A percentile compares a stretch with the other conserved stretches of the same genome.
Evolutionary conservation across 352 stramenopile genomes (phyloP).

Genomic region (Elongisporangium senticosum): DNA sequence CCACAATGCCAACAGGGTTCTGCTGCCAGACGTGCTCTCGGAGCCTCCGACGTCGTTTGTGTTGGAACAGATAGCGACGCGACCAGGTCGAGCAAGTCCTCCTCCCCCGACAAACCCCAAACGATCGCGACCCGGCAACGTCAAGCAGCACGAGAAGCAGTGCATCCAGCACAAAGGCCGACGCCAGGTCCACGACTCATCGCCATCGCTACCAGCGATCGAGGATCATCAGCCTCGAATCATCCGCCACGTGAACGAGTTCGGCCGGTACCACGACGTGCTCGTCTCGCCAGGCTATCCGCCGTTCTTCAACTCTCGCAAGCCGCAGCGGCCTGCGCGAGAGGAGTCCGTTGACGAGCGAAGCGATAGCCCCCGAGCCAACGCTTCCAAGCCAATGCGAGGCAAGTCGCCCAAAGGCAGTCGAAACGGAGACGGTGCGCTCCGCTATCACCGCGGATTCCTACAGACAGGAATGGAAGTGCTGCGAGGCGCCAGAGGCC

Average conservation of each 20-base stretch:
- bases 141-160: background rate
- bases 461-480: conserved; percentile 60
- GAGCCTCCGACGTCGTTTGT: conserved; percentile 15
- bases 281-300: conserved; percentile 50
- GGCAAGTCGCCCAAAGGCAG: background rate
- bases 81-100: background rate
- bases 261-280: conserved; percentile 48
- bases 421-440: conserved; percentile 4
- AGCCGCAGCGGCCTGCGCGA: background rate
- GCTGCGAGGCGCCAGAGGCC: conserved; percentile 16
- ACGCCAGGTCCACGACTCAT: conserved; percentile 12
- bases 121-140: background rate
- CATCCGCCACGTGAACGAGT: conserved; percentile 64
- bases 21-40: conserved; percentile 39
- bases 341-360: conserved; percentile 2
- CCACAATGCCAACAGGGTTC: conserved; percentile 31
- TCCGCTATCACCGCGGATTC: conserved; percentile 47
- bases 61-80: background rate
- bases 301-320: conserved; percentile 32
- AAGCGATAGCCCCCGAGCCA: conserved; percentile 4
- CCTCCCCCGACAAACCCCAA: background rate
- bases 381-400: conserved; percentile 6
- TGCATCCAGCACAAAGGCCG: conserved; percentile 7
- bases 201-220: conserved; percentile 1
- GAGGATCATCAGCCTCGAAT: conserved; percentile 22